Evolutionary conservation across 2,329 filamentous ascomycete species (phyloP).

Genomic region (Oidium heveae): DNA sequence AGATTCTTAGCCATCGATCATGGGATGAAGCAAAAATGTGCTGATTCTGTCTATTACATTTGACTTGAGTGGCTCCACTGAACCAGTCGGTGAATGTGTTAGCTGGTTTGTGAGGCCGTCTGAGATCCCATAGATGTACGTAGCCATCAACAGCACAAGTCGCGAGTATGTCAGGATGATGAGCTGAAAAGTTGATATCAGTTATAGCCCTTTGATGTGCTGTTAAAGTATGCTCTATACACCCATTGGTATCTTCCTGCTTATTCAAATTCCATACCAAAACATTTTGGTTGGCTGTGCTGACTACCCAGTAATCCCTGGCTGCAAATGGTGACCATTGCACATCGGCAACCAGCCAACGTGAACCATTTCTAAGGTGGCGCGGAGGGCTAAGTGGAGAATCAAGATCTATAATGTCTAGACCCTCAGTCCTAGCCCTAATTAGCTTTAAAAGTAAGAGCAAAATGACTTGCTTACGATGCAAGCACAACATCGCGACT

Average conservation of each 20-base stretch:
- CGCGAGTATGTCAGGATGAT: constrained; percentile 68
- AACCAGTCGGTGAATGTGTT: constrained; percentile 82
- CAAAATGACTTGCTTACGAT: constrained; percentile 23
- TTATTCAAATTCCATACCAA: constrained; percentile 81
- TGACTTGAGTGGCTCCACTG: constrained; percentile 80
- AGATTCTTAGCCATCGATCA: constrained; percentile 66
- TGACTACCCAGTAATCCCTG: constrained; percentile 80
- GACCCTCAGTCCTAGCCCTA: constrained; percentile 37
- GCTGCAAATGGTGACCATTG: constrained; percentile 89
- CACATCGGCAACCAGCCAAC: constrained; percentile 90
- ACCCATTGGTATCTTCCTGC: constrained; percentile 35
- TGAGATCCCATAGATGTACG: constrained; percentile 77
- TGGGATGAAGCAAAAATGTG: constrained; percentile 77
- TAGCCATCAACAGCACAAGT: constrained; percentile 87
- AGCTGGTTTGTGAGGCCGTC: constrained; percentile 44
- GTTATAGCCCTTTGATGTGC: constrained; percentile 75
- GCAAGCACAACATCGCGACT: constrained; percentile 77
- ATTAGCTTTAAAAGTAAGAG: constrained; percentile 1
- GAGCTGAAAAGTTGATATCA: constrained; percentile 86
- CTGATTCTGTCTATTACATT: constrained; percentile 75
- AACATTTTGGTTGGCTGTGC: constrained; percentile 82
- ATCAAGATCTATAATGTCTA: constrained; percentile 81
- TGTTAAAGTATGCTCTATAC: constrained; percentile 61
- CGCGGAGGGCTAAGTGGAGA: constrained; percentile 70
- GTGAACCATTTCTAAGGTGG: constrained; percentile 59